phyloP scores from a whole-genome alignment of 108 stramenopile species.

The Nitzschia sp. region DNA sequence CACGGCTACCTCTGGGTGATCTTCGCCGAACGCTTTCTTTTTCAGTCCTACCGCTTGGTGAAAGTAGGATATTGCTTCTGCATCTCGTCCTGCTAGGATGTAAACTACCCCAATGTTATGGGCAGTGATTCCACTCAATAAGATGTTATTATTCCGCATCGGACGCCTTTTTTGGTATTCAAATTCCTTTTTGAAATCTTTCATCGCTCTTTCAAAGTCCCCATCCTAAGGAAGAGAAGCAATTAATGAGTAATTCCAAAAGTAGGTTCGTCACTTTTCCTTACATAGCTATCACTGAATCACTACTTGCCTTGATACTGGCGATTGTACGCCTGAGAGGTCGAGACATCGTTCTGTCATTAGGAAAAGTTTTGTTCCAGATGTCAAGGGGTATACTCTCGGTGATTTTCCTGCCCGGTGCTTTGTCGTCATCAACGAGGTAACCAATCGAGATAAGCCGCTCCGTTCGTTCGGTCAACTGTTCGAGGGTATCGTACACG shows the following conservation, averaged over 20 bases:
- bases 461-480: conserved; percentile 23
- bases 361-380: conserved; percentile 24
- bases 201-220: conserved; percentile 16
- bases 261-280: background rate
- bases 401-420: background rate
- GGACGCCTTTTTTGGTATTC: conserved; percentile 19
- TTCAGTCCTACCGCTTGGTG: conserved; percentile 34
- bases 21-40: conserved; percentile 32
- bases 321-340: background rate
- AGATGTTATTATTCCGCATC: conserved; percentile 20
- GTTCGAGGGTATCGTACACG: conserved; percentile 43
- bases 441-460: conserved; percentile 39
- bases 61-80: conserved; percentile 27
- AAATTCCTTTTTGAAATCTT: conserved; percentile 14
- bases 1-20: conserved; percentile 34
- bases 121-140: conserved; percentile 38
- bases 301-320: conserved; percentile 20
- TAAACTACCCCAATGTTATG: conserved; percentile 45
- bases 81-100: conserved; percentile 18
- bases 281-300: background rate
- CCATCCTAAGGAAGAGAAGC: too few relatives aligned
- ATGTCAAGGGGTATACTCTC: conserved; percentile 34
- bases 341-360: conserved; percentile 26
- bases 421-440: conserved; percentile 20
- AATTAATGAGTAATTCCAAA: too few relatives aligned